phyloP scores from a whole-genome alignment of 2,329 filamentous ascomycete species.

The Beauveria pseudobassiana region DNA sequence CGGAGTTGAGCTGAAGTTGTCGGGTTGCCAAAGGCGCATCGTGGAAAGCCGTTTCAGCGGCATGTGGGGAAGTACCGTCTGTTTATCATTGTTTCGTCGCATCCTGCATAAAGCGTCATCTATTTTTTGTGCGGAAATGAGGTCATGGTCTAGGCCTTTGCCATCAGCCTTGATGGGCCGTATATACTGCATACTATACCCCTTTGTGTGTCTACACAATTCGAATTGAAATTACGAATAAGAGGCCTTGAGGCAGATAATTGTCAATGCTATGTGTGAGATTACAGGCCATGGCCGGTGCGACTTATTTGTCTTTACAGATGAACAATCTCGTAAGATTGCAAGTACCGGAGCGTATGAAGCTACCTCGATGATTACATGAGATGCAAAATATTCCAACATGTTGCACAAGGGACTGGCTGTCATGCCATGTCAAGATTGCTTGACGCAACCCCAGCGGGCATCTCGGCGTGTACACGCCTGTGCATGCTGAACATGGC shows the following conservation, averaged over 20 bases:
- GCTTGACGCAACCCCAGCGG: neutral
- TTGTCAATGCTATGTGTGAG: neutral
- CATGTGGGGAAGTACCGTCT: neutral
- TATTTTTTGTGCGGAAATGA: neutral
- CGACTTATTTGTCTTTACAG: neutral
- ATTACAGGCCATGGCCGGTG: neutral
- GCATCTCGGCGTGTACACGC: neutral
- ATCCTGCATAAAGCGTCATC: neutral
- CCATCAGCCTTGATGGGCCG: neutral
- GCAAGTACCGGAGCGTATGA: neutral
- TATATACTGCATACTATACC: constrained; percentile 2
- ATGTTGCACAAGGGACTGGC: neutral
- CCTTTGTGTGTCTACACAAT: neutral
- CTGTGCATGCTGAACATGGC: neutral
- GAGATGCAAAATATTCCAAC: neutral
- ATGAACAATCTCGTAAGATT: neutral
- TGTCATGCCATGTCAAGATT: neutral
- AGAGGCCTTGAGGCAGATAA: neutral
- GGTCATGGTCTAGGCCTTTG: neutral
- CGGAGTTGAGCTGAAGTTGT: neutral
- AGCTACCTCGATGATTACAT: neutral
- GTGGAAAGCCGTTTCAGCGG: neutral
- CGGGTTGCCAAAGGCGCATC: neutral
- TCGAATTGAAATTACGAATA: neutral
- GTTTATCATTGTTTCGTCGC: neutral